Evolutionary conservation across 129 eudicot genomes (phyloP).

Genomic region (Ambrosia trifida): DNA sequence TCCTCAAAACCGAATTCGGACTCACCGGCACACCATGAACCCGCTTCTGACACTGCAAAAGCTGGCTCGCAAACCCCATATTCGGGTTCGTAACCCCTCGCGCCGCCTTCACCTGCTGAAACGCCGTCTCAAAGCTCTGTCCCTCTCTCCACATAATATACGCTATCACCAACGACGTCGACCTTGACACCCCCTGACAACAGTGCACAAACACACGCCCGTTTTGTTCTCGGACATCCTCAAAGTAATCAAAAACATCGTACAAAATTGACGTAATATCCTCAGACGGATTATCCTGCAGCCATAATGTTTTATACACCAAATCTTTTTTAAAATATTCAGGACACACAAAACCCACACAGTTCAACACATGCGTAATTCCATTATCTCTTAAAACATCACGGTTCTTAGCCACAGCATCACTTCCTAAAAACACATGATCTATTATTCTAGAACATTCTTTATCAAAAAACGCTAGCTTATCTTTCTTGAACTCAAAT

Average conservation of each 20-base stretch:
- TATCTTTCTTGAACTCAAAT: conserved; percentile 74
- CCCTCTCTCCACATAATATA: conserved; percentile 92
- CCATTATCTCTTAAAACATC: conserved; percentile 67
- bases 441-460: conserved; percentile 80
- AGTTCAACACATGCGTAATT: conserved; percentile 88
- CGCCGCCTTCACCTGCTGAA: conserved; percentile 79
- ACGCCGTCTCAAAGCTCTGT: conserved; percentile 83
- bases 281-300: conserved; percentile 90
- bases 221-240: conserved; percentile 76
- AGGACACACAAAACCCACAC: conserved; percentile 92
- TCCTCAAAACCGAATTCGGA: conserved; percentile 77
- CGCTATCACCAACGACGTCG: conserved; percentile 92
- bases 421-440: conserved; percentile 88
- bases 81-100: conserved; percentile 92
- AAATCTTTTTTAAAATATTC: conserved; percentile 87
- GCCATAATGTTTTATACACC: conserved; percentile 94
- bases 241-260: conserved; percentile 94
- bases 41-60: conserved; percentile 90
- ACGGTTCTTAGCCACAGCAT: conserved; percentile 74
- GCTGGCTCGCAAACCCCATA: conserved; percentile 97
- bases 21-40: conserved; percentile 83
- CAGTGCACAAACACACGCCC: conserved; percentile 94
- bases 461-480: conserved; percentile 77
- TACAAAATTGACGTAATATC: conserved; percentile 93
- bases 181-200: conserved; percentile 93